Percentiles rank a stretch among this genome's conserved stretches.
These are phyloP conservation scores for Luzula sylvatica DNA, from an alignment of 176 grass and related monocot species.

Conservation along the genomic window DNA sequence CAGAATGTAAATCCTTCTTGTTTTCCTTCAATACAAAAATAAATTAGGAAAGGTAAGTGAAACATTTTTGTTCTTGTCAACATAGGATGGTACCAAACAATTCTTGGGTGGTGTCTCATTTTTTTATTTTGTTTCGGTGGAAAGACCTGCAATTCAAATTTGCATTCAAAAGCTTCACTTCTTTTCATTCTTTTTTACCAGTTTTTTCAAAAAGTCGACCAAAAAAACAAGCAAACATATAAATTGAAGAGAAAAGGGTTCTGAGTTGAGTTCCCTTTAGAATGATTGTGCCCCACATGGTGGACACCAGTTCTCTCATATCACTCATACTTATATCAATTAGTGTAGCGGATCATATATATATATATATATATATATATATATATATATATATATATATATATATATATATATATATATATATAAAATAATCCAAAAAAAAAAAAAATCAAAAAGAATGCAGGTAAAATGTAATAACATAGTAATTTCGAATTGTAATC, in stretches of 20 bases:
- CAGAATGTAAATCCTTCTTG: too few relatives aligned
- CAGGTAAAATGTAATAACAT: too few relatives aligned
- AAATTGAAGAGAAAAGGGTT: neutral
- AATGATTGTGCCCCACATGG: neutral
- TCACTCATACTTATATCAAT: neutral
- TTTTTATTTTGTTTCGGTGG: constrained; percentile 11
- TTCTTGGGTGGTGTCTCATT: neutral
- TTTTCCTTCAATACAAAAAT: too few relatives aligned
- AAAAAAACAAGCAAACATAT: neutral
- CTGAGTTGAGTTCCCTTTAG: neutral
- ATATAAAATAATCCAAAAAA: too few relatives aligned
- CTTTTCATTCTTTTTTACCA: constrained; percentile 16
- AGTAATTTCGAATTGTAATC: too few relatives aligned
- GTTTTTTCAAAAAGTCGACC: neutral
- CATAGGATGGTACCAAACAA: constrained; percentile 1
- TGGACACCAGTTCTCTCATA: neutral
- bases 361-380: too few relatives aligned
- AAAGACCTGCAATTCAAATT: constrained; percentile 4
- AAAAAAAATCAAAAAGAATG: too few relatives aligned
- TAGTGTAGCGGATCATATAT: neutral
- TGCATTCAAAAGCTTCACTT: constrained; percentile 4
- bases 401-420: too few relatives aligned
- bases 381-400: too few relatives aligned
- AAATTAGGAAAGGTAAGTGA: too few relatives aligned
- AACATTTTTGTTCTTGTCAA: too few relatives aligned